These are phyloP conservation scores for Candida takata DNA, from an alignment of 805 yeast genomes.

Conservation along the genomic window DNA sequence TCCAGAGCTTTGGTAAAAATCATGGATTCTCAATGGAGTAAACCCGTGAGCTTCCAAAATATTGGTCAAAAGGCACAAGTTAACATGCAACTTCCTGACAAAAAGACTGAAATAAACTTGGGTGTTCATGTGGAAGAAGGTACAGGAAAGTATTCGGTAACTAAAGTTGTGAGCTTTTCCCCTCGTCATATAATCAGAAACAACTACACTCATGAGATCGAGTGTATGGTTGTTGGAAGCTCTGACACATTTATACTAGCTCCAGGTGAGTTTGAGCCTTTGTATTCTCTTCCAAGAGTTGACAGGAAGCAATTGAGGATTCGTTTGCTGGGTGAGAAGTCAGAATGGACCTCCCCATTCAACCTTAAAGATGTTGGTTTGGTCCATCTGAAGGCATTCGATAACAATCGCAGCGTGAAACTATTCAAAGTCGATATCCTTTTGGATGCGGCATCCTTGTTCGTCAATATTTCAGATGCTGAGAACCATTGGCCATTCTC, in stretches of 20 bases:
- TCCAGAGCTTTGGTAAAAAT: constrained; percentile 62
- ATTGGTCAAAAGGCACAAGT: constrained; percentile 73
- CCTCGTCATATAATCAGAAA: constrained; percentile 81
- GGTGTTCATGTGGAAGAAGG: constrained; percentile 80
- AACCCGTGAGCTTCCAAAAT: constrained; percentile 78
- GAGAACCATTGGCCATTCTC: constrained; percentile 87
- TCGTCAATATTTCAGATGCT: constrained; percentile 67
- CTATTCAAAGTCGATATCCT: constrained; percentile 66
- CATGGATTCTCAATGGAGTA: constrained; percentile 66
- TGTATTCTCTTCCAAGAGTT: constrained; percentile 55
- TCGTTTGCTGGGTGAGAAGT: constrained; percentile 47
- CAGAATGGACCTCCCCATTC: constrained; percentile 86
- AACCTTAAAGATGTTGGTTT: constrained; percentile 79
- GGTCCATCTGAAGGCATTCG: constrained; percentile 61
- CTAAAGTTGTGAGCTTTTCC: constrained; percentile 70
- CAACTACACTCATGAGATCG: constrained; percentile 46
- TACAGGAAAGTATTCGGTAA: constrained; percentile 68
- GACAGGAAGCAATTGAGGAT: constrained; percentile 54
- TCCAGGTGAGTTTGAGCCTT: constrained; percentile 43
- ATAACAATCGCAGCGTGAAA: constrained; percentile 57
- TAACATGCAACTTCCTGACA: constrained; percentile 40
- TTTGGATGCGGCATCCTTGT: constrained; percentile 77
- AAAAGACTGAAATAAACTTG: constrained; percentile 57
- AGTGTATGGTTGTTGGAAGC: constrained; percentile 63
- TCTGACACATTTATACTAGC: constrained; percentile 40